These are phyloP conservation scores for Blastomyces parvus DNA, from an alignment of 2,329 filamentous ascomycete species.

Conservation along the genomic window DNA sequence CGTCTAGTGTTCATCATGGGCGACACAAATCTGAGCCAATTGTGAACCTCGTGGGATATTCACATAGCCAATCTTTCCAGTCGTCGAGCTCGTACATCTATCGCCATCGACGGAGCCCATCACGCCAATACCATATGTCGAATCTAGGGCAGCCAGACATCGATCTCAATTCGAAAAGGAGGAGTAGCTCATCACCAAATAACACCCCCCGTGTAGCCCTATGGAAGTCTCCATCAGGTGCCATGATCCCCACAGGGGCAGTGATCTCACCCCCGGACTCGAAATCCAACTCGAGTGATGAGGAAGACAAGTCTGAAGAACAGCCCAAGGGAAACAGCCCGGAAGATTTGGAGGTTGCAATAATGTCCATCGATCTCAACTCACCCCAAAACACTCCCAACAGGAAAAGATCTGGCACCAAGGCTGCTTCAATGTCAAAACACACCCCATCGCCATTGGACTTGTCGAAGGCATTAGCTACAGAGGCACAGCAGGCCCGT, in stretches of 20 bases:
- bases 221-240: constrained; percentile 74
- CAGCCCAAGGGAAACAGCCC: constrained; percentile 38
- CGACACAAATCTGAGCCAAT: constrained; percentile 16
- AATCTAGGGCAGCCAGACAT: constrained; percentile 25
- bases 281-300: constrained; percentile 68
- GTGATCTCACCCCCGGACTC: constrained; percentile 90
- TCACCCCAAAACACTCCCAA: constrained; percentile 16
- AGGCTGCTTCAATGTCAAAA: constrained; percentile 14
- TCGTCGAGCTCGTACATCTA: constrained; percentile 53
- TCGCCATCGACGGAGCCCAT: constrained; percentile 52
- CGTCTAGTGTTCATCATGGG: constrained; percentile 11
- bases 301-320: constrained; percentile 52
- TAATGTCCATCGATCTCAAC: constrained; percentile 60
- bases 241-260: constrained; percentile 69
- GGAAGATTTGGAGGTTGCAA: constrained; percentile 67
- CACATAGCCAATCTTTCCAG: constrained; percentile 44
- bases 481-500: constrained; percentile 4
- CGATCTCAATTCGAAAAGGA: neutral
- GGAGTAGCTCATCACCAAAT: constrained; percentile 10
- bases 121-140: constrained; percentile 31
- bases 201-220: constrained; percentile 28
- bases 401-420: constrained; percentile 12
- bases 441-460: constrained; percentile 1
- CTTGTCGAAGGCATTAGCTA: constrained; percentile 4
- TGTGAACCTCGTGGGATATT: constrained; percentile 5